phyloP scores from a whole-genome alignment of 495 filamentous ascomycete genomes.

The Hypoxylon perforatum region DNA sequence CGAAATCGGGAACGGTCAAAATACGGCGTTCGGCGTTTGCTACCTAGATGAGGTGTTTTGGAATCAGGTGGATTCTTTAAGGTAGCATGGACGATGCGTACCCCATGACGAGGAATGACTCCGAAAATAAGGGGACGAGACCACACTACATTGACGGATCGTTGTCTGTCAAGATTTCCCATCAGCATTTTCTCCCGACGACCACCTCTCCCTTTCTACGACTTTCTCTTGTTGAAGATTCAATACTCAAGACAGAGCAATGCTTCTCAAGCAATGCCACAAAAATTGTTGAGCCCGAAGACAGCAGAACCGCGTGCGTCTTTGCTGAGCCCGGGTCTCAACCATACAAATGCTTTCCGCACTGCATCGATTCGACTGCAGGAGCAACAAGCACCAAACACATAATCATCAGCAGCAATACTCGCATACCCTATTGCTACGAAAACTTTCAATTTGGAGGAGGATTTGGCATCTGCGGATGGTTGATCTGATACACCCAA shows the following conservation, averaged over 20 bases:
- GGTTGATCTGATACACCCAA: conserved; percentile 22
- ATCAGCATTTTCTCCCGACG: conserved; percentile 15
- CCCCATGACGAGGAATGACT: conserved; percentile 34
- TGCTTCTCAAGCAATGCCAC: conserved; percentile 13
- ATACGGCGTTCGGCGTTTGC: conserved; percentile 43
- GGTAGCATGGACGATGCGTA: conserved; percentile 32
- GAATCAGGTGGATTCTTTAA: conserved; percentile 24
- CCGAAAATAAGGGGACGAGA: conserved; percentile 1
- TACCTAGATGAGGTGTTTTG: conserved; percentile 34
- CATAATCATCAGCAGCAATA: conserved; percentile 7
- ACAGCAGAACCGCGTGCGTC: conserved; percentile 6
- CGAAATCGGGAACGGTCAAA: conserved; percentile 38
- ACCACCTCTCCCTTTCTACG: conserved; percentile 3
- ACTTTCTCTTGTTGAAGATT: conserved; percentile 21
- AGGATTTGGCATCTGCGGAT: conserved; percentile 13
- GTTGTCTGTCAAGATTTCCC: background rate
- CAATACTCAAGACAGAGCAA: conserved; percentile 3
- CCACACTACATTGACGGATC: conserved; percentile 6
- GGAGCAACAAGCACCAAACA: conserved; percentile 37
- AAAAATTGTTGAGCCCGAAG: background rate
- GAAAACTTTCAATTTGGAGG: conserved; percentile 20
- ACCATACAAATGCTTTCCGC: conserved; percentile 30
- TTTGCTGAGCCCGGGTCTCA: conserved; percentile 7
- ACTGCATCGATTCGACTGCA: conserved; percentile 48
- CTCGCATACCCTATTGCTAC: conserved; percentile 12